Percentiles rank a stretch among this genome's conserved stretches.
Evolutionary conservation across 306 rosid genomes (phyloP).

Genomic region (Lathyrus sativus): DNA sequence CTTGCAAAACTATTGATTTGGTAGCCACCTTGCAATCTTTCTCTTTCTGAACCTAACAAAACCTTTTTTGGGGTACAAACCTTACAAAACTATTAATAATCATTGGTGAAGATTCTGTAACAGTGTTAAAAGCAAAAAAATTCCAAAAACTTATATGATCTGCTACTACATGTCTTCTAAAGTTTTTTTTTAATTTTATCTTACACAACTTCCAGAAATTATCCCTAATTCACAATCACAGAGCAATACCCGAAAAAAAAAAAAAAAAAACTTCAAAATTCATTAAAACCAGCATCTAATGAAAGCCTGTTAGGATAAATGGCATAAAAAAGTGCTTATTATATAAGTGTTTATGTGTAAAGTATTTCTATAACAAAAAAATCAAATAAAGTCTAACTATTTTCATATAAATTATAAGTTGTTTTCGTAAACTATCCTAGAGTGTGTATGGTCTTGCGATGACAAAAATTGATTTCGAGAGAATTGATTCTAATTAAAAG

Average conservation of each 20-base stretch:
- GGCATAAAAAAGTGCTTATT: background rate
- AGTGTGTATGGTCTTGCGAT: too few species aligned
- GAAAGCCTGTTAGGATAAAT: background rate
- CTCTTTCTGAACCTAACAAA: too few species aligned
- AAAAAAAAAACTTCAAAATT: slow-evolving; percentile 8
- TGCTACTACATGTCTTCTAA: background rate
- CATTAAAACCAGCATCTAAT: slow-evolving; percentile 20
- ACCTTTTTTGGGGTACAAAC: too few species aligned
- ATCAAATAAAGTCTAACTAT: background rate
- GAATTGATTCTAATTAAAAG: too few species aligned
- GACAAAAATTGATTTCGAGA: too few species aligned
- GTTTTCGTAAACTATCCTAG: background rate
- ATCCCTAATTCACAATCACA: slow-evolving; percentile 17
- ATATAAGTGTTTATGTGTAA: background rate
- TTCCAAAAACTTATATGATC: slow-evolving; percentile 13
- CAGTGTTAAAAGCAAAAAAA: background rate
- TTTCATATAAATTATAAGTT: background rate
- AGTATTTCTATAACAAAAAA: background rate
- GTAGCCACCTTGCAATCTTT: background rate
- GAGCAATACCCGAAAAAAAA: slow-evolving; percentile 9
- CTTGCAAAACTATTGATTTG: background rate
- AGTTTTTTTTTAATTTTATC: background rate
- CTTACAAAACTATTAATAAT: background rate
- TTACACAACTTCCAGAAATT: background rate
- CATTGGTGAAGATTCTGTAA: slow-evolving; percentile 9